Base-by-base conservation (phyloP, 2,329 filamentous ascomycete species). In the Cladophialophora bantiana region DNA sequence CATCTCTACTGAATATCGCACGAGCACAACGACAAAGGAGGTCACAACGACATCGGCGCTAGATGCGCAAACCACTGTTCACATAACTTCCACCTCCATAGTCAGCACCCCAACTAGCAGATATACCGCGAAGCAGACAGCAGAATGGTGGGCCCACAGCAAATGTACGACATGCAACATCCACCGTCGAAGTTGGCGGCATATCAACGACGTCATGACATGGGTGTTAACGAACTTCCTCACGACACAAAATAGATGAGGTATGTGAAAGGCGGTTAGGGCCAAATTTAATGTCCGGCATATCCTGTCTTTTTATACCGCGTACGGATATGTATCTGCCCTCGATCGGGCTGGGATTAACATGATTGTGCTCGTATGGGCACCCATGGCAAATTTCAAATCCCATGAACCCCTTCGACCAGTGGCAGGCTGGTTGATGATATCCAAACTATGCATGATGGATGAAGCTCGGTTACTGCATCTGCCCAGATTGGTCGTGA, bases 101-200 rank as follows among this genome's bases (percentile, higher is more conserved):
- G 9, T 54, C 18, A 34, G 52, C 32, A 10, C 53, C n/a, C 53
- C 13, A 32, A 55, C 12, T 26, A 35, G 12, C 53, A 55, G 32
- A n/a, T 18, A 36, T 56, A 56, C 31, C 32, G 36, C 26, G 53
- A 36, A 56, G 53, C 53, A 36, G 53, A 36, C 20, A 34, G 53
- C n/a, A 56, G 32, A 56, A 56, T 56, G 53, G 31, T 56, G 36
- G 2, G 31, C 31, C 18, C n/a, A 34, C 26, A 34, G n/a, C 53
- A 56, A 35, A 35, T 55, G 32, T 32, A 55, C 32, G 53, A 36
- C n/a, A 34, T 56, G 53, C 53, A 34, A n/a, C 53, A 36, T 36
- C 53, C 26, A 5, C 53, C 53, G 13, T 12, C n/a, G 13, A 34
- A 56, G 15, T 36, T 56, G 53, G 53, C 26, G 12, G 53, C 53